phyloP scores from a whole-genome alignment of 306 rosid genomes.

The Quercus gilva region DNA sequence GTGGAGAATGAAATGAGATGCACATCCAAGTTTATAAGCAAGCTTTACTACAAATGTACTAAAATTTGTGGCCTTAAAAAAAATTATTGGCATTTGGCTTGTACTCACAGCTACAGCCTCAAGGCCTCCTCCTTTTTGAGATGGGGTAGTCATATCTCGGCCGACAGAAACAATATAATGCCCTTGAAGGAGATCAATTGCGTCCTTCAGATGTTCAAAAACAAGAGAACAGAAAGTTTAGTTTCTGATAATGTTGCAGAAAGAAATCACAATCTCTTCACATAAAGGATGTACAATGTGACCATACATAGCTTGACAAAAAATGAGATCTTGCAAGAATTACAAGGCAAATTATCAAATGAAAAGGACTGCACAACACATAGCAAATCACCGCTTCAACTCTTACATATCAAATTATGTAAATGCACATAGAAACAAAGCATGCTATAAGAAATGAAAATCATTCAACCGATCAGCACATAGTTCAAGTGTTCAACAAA shows the following conservation, averaged over 20 bases:
- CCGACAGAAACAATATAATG: conserved; percentile 85
- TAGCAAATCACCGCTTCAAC: background rate
- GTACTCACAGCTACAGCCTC: conserved; percentile 92
- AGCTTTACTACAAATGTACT: conserved; percentile 2
- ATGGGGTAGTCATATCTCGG: conserved; percentile 61
- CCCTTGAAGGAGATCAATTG: conserved; percentile 98
- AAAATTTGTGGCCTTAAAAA: conserved; percentile 3
- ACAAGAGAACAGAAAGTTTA: conserved; percentile 19
- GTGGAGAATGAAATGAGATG: conserved; percentile 3
- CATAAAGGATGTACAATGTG: background rate
- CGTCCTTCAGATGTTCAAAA: conserved; percentile 58
- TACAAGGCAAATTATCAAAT: background rate
- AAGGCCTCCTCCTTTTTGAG: conserved; percentile 83
- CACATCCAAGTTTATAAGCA: conserved; percentile 4
- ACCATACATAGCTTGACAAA: conserved; percentile 2
- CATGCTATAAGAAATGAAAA: conserved; percentile 12
- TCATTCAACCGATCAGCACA: conserved; percentile 4
- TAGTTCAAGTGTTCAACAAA: conserved; percentile 1
- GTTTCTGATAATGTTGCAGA: conserved; percentile 6
- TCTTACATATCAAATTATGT: background rate
- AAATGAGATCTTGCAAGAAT: background rate
- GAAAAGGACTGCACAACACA: background rate
- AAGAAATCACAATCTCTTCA: conserved; percentile 4
- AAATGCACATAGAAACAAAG: conserved; percentile 1
- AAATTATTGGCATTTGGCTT: conserved; percentile 20